A percentile compares a stretch with the other conserved stretches of the same genome.
Evolutionary conservation across 257 asterid genomes (phyloP).

Genomic region (Solanum chiquidenum): DNA sequence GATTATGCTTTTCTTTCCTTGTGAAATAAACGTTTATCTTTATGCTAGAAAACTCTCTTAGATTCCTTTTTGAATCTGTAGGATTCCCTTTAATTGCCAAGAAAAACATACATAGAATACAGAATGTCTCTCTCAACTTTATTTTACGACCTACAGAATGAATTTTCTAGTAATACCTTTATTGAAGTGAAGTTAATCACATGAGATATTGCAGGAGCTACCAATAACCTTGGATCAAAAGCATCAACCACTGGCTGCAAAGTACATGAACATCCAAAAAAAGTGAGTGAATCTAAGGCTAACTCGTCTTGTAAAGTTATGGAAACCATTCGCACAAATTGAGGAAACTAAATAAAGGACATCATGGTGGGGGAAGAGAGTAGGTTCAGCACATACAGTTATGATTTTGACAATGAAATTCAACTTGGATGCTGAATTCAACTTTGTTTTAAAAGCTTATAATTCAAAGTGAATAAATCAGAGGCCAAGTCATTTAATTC

Average conservation of each 20-base stretch:
- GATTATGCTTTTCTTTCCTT: background rate
- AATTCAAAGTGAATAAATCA: background rate
- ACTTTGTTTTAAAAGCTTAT: background rate
- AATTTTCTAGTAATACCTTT: conserved; percentile 9
- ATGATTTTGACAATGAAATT: background rate
- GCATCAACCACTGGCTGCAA: conserved; percentile 68
- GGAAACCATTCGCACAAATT: background rate
- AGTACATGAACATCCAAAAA: background rate
- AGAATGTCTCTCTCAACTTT: background rate
- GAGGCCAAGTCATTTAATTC: background rate
- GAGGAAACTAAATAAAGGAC: background rate
- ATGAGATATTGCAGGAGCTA: conserved; percentile 91
- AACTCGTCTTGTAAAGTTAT: background rate
- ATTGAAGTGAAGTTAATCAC: conserved; percentile 36
- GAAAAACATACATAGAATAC: background rate
- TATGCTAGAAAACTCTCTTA: background rate
- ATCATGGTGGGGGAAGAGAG: background rate
- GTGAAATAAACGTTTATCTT: background rate
- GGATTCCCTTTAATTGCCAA: background rate
- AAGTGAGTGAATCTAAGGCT: background rate
- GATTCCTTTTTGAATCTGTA: background rate
- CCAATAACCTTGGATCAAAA: conserved; percentile 92
- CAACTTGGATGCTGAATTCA: background rate
- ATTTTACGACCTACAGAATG: background rate
- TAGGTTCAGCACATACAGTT: background rate